These are phyloP conservation scores for Malus sieversii DNA, from an alignment of 306 rosid genomes.

Conservation along the genomic window DNA sequence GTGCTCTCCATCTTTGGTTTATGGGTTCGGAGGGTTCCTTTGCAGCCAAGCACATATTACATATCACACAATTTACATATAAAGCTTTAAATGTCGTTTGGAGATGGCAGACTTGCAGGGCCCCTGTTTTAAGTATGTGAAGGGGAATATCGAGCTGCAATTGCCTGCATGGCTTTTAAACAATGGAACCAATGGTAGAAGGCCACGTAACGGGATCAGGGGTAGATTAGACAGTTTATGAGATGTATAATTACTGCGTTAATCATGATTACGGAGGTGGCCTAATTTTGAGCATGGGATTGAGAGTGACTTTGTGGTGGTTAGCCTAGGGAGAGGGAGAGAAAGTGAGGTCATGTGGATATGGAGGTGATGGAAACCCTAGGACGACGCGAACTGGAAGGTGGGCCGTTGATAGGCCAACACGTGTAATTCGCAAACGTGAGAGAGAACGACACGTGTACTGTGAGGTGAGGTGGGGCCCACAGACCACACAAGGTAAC, in stretches of 20 bases:
- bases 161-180: neutral
- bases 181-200: neutral
- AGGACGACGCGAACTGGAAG: constrained; percentile 48
- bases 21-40: constrained; percentile 7
- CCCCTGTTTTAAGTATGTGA: constrained; percentile 2
- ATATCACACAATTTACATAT: neutral
- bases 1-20: constrained; percentile 64
- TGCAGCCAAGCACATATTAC: constrained; percentile 18
- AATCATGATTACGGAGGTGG: neutral
- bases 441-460: constrained; percentile 4
- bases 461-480: constrained; percentile 8
- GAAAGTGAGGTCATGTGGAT: neutral
- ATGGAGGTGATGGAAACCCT: constrained; percentile 24
- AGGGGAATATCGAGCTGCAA: neutral
- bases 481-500: constrained; percentile 15
- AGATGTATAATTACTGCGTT: neutral
- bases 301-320: constrained; percentile 2
- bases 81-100: neutral
- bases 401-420: constrained; percentile 36
- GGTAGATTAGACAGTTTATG: neutral
- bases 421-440: constrained; percentile 25
- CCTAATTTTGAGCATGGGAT: neutral
- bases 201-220: neutral
- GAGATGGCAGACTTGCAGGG: constrained; percentile 6
- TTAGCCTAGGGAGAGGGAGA: neutral